These are phyloP conservation scores for Codiaeum variegatum DNA, from an alignment of 441 rosid species.

Conservation along the genomic window DNA sequence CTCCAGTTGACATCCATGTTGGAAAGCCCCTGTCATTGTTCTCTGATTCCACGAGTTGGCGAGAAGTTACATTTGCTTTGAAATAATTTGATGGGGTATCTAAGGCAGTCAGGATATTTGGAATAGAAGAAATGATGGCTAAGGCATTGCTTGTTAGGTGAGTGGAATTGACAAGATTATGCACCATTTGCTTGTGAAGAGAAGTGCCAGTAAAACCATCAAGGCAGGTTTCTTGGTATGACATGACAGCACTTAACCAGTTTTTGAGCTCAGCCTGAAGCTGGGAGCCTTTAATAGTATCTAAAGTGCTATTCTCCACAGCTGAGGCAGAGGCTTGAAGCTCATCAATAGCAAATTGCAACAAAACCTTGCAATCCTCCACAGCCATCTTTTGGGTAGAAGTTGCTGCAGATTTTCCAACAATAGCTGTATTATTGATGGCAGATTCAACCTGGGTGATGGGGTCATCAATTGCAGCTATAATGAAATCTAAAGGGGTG, in stretches of 20 bases:
- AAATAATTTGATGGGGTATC: neutral
- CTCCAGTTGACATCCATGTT: slow-evolving; percentile 16
- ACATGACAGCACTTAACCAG: slow-evolving; percentile 54
- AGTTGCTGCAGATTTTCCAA: neutral
- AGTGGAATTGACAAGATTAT: slow-evolving; percentile 30
- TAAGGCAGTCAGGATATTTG: slow-evolving; percentile 28
- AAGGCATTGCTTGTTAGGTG: slow-evolving; percentile 45
- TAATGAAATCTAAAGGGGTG: slow-evolving; percentile 29
- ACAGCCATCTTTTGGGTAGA: slow-evolving; percentile 38
- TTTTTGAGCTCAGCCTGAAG: slow-evolving; percentile 35
- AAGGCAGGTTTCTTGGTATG: slow-evolving; percentile 49
- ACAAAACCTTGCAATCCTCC: slow-evolving; percentile 50
- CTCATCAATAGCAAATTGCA: slow-evolving; percentile 36
- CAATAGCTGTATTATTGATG: slow-evolving; percentile 8
- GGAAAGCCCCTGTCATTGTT: neutral
- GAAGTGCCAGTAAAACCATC: slow-evolving; percentile 33
- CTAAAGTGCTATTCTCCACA: slow-evolving; percentile 31
- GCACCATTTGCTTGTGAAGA: slow-evolving; percentile 15
- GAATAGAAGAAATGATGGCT: slow-evolving; percentile 36
- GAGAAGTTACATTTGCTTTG: neutral
- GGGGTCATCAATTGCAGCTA: slow-evolving; percentile 20
- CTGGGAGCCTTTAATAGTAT: slow-evolving; percentile 22
- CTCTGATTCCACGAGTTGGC: neutral
- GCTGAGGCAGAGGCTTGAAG: slow-evolving; percentile 32
- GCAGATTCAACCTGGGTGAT: slow-evolving; percentile 22